Evolutionary conservation across 2,329 filamentous ascomycete species (phyloP).

Genomic region (Stenocarpella maydis): DNA sequence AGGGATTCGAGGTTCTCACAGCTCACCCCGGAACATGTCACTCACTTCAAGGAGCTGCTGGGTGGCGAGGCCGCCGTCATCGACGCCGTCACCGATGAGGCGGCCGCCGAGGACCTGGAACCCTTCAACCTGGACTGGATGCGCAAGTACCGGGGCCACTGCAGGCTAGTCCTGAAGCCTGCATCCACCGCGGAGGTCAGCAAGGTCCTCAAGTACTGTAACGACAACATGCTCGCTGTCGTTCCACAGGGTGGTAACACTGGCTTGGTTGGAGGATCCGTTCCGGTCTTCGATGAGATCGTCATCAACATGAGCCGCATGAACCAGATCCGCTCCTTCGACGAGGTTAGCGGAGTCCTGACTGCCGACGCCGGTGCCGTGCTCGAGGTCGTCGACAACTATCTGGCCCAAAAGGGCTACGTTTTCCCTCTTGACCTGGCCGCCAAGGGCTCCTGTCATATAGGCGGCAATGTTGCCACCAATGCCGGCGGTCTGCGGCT

Average conservation of each 20-base stretch:
- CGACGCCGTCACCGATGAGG: constrained; percentile 80
- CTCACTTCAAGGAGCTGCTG: constrained; percentile 82
- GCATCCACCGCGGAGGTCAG: constrained; percentile 87
- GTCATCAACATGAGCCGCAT: constrained; percentile 90
- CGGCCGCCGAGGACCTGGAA: constrained; percentile 78
- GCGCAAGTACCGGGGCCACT: constrained; percentile 95
- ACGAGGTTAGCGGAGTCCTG: constrained; percentile 89
- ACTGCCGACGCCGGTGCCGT: constrained; percentile 93
- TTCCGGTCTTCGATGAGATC: constrained; percentile 98
- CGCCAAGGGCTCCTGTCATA: constrained; percentile 95
- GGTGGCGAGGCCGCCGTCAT: constrained; percentile 82
- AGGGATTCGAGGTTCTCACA: constrained; percentile 78
- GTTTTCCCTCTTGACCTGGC: constrained; percentile 98
- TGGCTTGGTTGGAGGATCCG: constrained; percentile 91
- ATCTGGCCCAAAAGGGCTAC: constrained; percentile 81
- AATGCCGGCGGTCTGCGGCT: constrained; percentile 93
- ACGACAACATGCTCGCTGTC: constrained; percentile 88
- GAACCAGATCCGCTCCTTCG: constrained; percentile 91
- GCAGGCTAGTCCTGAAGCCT: constrained; percentile 86
- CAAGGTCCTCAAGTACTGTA: constrained; percentile 92
- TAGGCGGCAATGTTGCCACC: constrained; percentile 94
- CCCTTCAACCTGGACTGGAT: constrained; percentile 98
- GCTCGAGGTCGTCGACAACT: constrained; percentile 87
- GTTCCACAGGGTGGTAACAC: constrained; percentile 98
- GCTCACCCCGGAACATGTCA: constrained; percentile 81